Conservation (phyloP, 805 yeast genomes). For the Candida stauntonica region DNA sequence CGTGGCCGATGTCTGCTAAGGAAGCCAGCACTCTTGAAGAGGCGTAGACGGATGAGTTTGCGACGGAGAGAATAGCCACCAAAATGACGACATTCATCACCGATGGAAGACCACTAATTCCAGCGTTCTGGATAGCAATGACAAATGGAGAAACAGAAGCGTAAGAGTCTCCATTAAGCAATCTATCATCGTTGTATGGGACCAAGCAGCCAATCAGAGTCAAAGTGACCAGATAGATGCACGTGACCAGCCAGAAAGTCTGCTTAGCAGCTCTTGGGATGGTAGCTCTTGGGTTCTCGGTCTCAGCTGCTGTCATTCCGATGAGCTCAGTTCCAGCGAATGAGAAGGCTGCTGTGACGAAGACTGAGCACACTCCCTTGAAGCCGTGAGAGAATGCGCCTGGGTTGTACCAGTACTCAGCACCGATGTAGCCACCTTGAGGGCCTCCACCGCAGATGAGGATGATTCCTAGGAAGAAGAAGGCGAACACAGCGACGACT, state of each 20-base stretch:
- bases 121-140: slow-evolving; percentile 61
- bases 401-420: slow-evolving; percentile 47
- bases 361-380: slow-evolving; percentile 68
- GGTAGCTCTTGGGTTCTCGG: slow-evolving; percentile 59
- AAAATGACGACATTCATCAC: slow-evolving; percentile 67
- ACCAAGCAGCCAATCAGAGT: slow-evolving; percentile 63
- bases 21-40: slow-evolving; percentile 64
- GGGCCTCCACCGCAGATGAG: slow-evolving; percentile 54
- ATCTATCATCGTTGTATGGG: slow-evolving; percentile 51
- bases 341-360: slow-evolving; percentile 72
- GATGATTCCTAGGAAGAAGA: slow-evolving; percentile 43
- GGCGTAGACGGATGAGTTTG: slow-evolving; percentile 68
- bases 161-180: slow-evolving; percentile 45
- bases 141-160: slow-evolving; percentile 77
- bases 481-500: slow-evolving; percentile 43
- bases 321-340: slow-evolving; percentile 70
- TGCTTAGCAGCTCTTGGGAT: slow-evolving; percentile 75
- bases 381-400: slow-evolving; percentile 50
- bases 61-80: slow-evolving; percentile 65
- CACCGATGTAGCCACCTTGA: slow-evolving; percentile 43
- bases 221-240: slow-evolving; percentile 58
- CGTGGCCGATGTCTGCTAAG: slow-evolving; percentile 58
- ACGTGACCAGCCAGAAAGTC: slow-evolving; percentile 73
- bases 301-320: slow-evolving; percentile 76
- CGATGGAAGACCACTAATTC: slow-evolving; percentile 59